Percentiles rank a stretch among this genome's conserved stretches.
Conservation (phyloP, 345 rosid species). For the Linum usitatissimum region DNA sequence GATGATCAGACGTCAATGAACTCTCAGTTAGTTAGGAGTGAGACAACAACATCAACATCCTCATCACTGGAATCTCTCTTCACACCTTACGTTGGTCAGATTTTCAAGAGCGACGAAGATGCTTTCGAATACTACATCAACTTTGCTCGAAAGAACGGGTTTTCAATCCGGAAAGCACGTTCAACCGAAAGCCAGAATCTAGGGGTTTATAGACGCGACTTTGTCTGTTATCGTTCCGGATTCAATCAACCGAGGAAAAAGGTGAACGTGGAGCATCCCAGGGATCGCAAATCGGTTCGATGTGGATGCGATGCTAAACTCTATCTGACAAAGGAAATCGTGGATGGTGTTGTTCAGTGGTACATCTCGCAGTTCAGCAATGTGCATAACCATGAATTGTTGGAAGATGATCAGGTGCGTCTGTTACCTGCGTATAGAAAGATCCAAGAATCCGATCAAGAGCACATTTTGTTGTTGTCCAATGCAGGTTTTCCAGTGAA, state of each 20-base stretch:
- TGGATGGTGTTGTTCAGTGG: conserved; percentile 60
- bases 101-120: conserved; percentile 66
- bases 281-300: conserved; percentile 86
- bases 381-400: conserved; percentile 84
- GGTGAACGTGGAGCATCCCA: conserved; percentile 77
- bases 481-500: conserved; percentile 93
- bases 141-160: conserved; percentile 80
- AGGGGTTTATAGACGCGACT: conserved; percentile 80
- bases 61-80: conserved; percentile 41
- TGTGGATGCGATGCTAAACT: conserved; percentile 93
- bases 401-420: conserved; percentile 91
- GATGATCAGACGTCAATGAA: conserved; percentile 43
- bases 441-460: conserved; percentile 81
- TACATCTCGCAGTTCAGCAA: conserved; percentile 86
- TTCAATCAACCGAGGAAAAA: conserved; percentile 87
- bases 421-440: conserved; percentile 88
- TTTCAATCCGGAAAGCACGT: conserved; percentile 82
- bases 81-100: conserved; percentile 78
- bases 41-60: conserved; percentile 32
- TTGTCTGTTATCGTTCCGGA: conserved; percentile 93
- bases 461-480: conserved; percentile 70
- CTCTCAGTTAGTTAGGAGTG: conserved; percentile 42
- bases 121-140: conserved; percentile 77
- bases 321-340: conserved; percentile 68
- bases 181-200: conserved; percentile 83